These are phyloP conservation scores for Oleoguttula mirabilis DNA, from an alignment of 495 filamentous ascomycete genomes.

Conservation along the genomic window DNA sequence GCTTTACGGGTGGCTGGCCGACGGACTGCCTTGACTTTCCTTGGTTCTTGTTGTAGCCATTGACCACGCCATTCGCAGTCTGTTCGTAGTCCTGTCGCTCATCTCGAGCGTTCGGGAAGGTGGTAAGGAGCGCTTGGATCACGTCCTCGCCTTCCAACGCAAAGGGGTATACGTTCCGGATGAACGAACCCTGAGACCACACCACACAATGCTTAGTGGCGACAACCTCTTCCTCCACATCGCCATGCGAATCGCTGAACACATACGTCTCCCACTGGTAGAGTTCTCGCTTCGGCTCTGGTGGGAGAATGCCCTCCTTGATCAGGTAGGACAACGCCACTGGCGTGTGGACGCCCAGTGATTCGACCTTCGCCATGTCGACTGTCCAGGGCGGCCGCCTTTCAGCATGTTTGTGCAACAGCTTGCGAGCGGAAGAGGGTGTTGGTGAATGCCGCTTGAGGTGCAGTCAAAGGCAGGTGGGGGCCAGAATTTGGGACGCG, in stretches of 20 bases:
- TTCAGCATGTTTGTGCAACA: no score
- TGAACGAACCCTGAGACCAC: constrained; percentile 78
- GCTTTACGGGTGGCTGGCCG: neutral
- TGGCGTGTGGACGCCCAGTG: constrained; percentile 79
- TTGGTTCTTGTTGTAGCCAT: neutral
- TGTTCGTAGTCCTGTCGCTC: neutral
- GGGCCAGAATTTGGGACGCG: no score
- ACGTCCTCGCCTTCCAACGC: constrained; percentile 77
- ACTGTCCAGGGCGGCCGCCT: no score
- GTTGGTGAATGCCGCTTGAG: neutral
- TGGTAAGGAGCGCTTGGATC: constrained; percentile 69
- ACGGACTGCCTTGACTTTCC: neutral
- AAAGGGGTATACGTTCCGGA: constrained; percentile 78
- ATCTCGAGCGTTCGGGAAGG: constrained; percentile 39
- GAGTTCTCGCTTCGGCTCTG: constrained; percentile 49
- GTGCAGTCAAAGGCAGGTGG: no score
- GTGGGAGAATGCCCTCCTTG: constrained; percentile 62
- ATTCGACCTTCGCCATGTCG: constrained; percentile 84
- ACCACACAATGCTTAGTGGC: constrained; percentile 72
- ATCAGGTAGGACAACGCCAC: constrained; percentile 72
- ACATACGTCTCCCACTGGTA: constrained; percentile 61
- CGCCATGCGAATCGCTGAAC: constrained; percentile 32
- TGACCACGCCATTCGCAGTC: neutral
- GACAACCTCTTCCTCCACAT: constrained; percentile 60
- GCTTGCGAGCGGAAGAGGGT: no score